A percentile compares a stretch with the other conserved stretches of the same genome.
phyloP scores from a whole-genome alignment of 352 stramenopile genomes.

The Peronosclerospora sorghi region DNA sequence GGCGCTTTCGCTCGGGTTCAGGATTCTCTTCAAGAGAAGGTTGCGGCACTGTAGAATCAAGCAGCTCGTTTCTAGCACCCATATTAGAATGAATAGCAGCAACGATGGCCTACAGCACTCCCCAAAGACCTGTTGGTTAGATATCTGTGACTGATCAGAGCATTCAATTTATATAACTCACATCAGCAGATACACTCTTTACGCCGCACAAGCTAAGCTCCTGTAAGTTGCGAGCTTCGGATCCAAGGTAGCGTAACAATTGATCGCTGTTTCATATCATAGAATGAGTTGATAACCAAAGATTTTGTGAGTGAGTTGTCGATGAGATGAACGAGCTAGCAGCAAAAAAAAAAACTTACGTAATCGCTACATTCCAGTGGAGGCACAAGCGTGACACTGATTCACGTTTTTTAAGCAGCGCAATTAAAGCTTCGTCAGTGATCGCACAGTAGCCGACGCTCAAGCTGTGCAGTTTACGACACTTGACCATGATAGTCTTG shows the following conservation, averaged over 20 bases:
- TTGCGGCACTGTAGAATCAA: conserved; percentile 12
- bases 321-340: neutral
- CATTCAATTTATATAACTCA: conserved; percentile 12
- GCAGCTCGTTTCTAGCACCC: conserved; percentile 32
- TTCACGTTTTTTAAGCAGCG: conserved; percentile 74
- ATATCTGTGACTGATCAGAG: neutral
- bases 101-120: conserved; percentile 39
- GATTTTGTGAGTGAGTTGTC: too few relatives aligned
- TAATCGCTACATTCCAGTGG: conserved; percentile 83
- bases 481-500: conserved; percentile 82
- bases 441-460: conserved; percentile 81
- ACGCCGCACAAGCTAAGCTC: conserved; percentile 83
- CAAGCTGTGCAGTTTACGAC: conserved; percentile 80
- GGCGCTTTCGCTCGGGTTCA: conserved; percentile 68
- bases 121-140: conserved; percentile 1
- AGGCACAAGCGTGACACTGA: conserved; percentile 64
- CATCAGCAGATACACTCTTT: conserved; percentile 75
- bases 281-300: too few relatives aligned
- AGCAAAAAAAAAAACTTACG: conserved; percentile 30
- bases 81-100: conserved; percentile 74
- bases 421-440: conserved; percentile 76
- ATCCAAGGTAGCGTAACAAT: conserved; percentile 64
- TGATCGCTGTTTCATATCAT: conserved; percentile 45
- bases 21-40: conserved; percentile 23
- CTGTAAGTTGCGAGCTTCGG: conserved; percentile 65